These are phyloP conservation scores for Sarcomyxa edulis DNA, from an alignment of 768 basidiomycete genomes.

Conservation along the genomic window DNA sequence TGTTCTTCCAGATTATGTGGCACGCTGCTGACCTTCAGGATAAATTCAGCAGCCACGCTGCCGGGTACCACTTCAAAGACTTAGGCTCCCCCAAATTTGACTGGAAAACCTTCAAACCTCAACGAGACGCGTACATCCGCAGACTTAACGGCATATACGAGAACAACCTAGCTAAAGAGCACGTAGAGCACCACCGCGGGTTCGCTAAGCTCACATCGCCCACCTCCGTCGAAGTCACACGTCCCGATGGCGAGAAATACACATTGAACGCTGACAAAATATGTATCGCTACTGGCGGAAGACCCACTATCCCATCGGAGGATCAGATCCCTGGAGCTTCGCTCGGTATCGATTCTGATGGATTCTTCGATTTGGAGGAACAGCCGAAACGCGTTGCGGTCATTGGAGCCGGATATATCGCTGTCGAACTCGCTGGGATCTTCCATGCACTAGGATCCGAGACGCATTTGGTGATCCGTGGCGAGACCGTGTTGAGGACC, in stretches of 20 bases:
- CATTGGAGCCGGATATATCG: constrained; percentile 97
- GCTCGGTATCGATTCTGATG: constrained; percentile 89
- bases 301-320: constrained; percentile 75
- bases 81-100: constrained; percentile 61
- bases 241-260: constrained; percentile 64
- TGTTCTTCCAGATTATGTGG: constrained; percentile 86
- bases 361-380: constrained; percentile 88
- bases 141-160: constrained; percentile 90
- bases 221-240: constrained; percentile 68
- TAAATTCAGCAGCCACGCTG: constrained; percentile 67
- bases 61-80: constrained; percentile 70
- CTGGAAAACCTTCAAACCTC: constrained; percentile 89
- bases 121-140: constrained; percentile 93
- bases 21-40: constrained; percentile 89
- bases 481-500: constrained; percentile 84
- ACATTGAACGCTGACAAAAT: constrained; percentile 73
- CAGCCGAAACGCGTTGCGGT: constrained; percentile 93
- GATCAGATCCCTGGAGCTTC: constrained; percentile 83
- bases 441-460: constrained; percentile 88
- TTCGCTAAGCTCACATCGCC: constrained; percentile 67
- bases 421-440: constrained; percentile 93
- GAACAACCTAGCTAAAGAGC: constrained; percentile 79
- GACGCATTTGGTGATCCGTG: constrained; percentile 88
- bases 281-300: constrained; percentile 82
- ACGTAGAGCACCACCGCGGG: constrained; percentile 84